Evolutionary conservation across 1,284 basidiomycete species (phyloP), one percentile per base, ranked within the genome.

Genomic region (Ceratobasidium sp.): DNA sequence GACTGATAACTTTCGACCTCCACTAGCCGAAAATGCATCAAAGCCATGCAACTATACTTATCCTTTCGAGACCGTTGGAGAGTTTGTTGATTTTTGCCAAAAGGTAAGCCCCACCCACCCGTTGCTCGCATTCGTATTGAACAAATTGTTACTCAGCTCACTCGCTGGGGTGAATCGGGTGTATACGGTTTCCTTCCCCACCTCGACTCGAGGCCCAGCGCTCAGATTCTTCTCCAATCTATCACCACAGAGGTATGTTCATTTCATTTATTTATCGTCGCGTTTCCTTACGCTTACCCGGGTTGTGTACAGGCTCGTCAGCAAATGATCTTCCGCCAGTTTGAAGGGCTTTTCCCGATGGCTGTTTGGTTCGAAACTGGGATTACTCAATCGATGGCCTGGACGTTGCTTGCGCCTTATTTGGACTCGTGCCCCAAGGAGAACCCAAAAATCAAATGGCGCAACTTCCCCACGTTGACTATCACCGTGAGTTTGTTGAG

Each of bases 321-420:
- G 80, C 87, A 91, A 80, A 87, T 89, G 86, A 83, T 86, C 57
- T 89, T 91, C 83, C 80, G 89, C 14, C 89, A 91, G 78, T 85
- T 90, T 63, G 84, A 87, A 73, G 88, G 89, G 0, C 78, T 88
- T 0, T 88, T 88, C 83, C 88, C 88, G 0, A 87, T 88, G 85
- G 86, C 88, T 3, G 85, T 87, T 35, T 84, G 81, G 80, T 86
- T 86, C 76, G 80, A 82, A 21, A 82, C 85, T 0, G 84, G 84
- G 14, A 87, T 90, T 76, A 86, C 88, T 0, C 89, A 90, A 78
- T 82, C 85, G 21, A 88, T 88, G 86, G 80, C 82, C 0, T 90
- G 89, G 89, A 87, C 89, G 0, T 79, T 89, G 14, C 82, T 91
- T 16, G 83, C 86, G 28, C 88, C 85, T 0, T 89, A 87, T 79